Conservation (phyloP, 179 eudicot species). For the Patellifolia procumbens region DNA sequence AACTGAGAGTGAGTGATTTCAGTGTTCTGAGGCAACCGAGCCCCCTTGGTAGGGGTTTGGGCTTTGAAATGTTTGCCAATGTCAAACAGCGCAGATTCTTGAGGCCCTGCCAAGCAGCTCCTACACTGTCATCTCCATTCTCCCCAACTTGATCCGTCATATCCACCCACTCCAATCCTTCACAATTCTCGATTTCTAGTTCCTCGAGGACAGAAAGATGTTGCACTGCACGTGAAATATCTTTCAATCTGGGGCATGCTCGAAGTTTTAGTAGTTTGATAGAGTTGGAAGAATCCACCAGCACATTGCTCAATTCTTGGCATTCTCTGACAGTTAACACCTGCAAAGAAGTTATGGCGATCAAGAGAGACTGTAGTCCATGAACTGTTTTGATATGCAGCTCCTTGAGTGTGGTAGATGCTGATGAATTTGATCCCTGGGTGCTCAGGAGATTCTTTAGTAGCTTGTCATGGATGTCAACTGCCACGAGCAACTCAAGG, state of each 20-base stretch:
- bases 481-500: background rate
- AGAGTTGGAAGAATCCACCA: background rate
- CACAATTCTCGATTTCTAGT: background rate
- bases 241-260: background rate
- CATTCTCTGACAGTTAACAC: slow-evolving; percentile 1
- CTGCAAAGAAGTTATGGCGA: background rate
- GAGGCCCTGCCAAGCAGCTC: slow-evolving; percentile 2
- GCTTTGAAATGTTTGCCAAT: background rate
- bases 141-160: too few species aligned
- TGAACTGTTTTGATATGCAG: background rate
- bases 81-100: background rate
- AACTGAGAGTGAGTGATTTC: background rate
- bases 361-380: background rate
- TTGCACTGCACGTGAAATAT: background rate
- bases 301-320: background rate
- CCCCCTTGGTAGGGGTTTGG: background rate
- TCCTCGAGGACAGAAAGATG: background rate
- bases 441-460: background rate
- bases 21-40: background rate
- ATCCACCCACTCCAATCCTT: background rate
- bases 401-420: background rate
- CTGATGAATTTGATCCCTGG: too few species aligned
- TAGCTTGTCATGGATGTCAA: background rate
- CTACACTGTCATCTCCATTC: too few species aligned
- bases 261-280: background rate